These are phyloP conservation scores for Citrus unshiu DNA, from an alignment of 345 rosid genomes.

Conservation along the genomic window DNA sequence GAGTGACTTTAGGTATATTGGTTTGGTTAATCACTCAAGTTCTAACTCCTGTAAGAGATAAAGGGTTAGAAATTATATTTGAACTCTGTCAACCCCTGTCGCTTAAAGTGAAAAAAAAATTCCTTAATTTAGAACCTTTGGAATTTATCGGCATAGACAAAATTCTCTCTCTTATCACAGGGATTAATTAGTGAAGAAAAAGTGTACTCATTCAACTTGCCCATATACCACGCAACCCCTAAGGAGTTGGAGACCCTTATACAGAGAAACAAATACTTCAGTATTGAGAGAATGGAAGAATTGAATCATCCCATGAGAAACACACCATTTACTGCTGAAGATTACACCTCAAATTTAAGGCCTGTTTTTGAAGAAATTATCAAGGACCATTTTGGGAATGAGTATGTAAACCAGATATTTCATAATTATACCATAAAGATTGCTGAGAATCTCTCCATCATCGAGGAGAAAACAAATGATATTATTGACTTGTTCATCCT, in stretches of 20 bases:
- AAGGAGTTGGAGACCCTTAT: slow-evolving; percentile 3
- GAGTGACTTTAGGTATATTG: too few species aligned
- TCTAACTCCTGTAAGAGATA: too few species aligned
- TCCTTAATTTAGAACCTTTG: too few species aligned
- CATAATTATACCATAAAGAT: not conserved
- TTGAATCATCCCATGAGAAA: not conserved
- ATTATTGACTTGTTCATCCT: not conserved
- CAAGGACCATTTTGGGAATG: slow-evolving; percentile 15
- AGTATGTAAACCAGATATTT: slow-evolving; percentile 1
- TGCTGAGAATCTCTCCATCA: not conserved
- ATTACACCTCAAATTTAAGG: not conserved
- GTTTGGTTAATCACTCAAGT: too few species aligned
- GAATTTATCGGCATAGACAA: not conserved
- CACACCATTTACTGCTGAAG: not conserved
- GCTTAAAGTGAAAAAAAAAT: too few species aligned
- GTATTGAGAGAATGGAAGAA: slow-evolving; percentile 1
- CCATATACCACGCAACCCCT: slow-evolving; percentile 1
- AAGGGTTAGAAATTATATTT: too few species aligned
- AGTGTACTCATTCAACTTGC: slow-evolving; percentile 17
- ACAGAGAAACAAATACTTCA: not conserved
- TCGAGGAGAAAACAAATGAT: not conserved
- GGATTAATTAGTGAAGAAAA: slow-evolving; percentile 13
- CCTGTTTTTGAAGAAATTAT: slow-evolving; percentile 15
- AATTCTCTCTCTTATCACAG: not conserved
- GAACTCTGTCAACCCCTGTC: too few species aligned